Evolutionary conservation across 345 rosid genomes (phyloP).

Genomic region (Arabis alpina): DNA sequence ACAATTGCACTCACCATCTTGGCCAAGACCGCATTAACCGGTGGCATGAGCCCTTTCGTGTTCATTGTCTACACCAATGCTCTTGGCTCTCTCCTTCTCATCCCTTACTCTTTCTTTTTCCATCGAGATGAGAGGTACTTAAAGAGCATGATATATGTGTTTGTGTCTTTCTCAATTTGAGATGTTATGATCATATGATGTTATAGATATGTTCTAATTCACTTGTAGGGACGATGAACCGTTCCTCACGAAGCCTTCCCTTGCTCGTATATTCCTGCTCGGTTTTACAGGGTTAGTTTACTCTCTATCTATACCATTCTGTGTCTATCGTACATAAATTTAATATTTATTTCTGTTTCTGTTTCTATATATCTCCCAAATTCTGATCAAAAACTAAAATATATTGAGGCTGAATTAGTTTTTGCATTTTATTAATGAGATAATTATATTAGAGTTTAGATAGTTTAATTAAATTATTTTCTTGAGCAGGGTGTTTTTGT

Average conservation of each 20-base stretch:
- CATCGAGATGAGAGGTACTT: slow-evolving; percentile 59
- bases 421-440: not conserved
- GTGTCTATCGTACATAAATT: not conserved
- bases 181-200: not conserved
- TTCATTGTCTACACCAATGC: slow-evolving; percentile 73
- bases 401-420: not conserved
- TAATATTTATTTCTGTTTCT: not conserved
- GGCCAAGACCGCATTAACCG: slow-evolving; percentile 62
- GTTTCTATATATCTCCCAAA: not conserved
- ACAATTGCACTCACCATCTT: slow-evolving; percentile 70
- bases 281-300: slow-evolving; percentile 42
- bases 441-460: not conserved
- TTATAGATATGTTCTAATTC: not conserved
- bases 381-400: not conserved
- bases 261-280: slow-evolving; percentile 42
- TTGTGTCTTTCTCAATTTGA: not conserved
- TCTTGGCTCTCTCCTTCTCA: slow-evolving; percentile 58
- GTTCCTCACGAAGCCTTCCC: slow-evolving; percentile 37
- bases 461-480: not conserved
- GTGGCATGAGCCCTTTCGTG: slow-evolving; percentile 80
- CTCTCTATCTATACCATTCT: not conserved
- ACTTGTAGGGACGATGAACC: slow-evolving; percentile 28
- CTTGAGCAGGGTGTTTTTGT: slow-evolving; percentile 55
- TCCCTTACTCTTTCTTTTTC: slow-evolving; percentile 67
- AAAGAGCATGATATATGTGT: not conserved